Base-by-base conservation (phyloP, 768 basidiomycete species). In the Amanita pallidorosea region DNA sequence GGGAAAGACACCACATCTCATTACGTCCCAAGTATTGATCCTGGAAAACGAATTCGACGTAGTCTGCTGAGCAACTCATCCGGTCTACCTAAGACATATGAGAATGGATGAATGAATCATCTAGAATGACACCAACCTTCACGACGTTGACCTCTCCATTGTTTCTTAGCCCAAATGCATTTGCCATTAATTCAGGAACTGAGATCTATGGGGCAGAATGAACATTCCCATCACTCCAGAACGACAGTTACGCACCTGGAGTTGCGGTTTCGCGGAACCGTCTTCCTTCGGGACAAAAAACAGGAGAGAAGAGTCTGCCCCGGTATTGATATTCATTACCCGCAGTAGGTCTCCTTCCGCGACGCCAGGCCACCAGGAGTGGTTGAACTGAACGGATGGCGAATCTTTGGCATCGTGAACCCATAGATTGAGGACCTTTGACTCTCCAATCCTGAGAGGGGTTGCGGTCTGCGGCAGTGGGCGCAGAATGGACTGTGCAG, bases 1-100 rank as follows among this genome's bases (percentile, higher is more conserved):
- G 82, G n/a, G 82, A 83, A 7, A 97, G 73, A 44, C 92, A 74
- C 91, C 94, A 97, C 92, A 96, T 95, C 57, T 97, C 96, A 54
- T 88, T 91, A 42, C 96, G 80, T 13, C 94, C 95, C 13, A 97
- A 74, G 63, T 97, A 97, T 61, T 95, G 92, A 62, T 96, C 93
- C 55, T 89, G 88, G 61, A 98, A 98, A 42, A 82, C 81, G 51
- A 98, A 76, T 60, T 98, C 95, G 45, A 98, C 75, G 60, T 83
- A 85, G 54, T 88, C 83, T 1, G 87, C 88, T 22, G 69, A 75
- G 53, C 79, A 75, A 34, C 67, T 66, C 6, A 72, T 69, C 56
- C 74, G 79, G 55, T 93, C 81, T 37, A 88, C 85, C 88, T 90
- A 34, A 12, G 33, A 45, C 41, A 40, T 48, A 23, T 57, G 53